These are phyloP conservation scores for Pyrenochaeta sp. DNA, from an alignment of 2,329 filamentous ascomycete species.

Conservation along the genomic window DNA sequence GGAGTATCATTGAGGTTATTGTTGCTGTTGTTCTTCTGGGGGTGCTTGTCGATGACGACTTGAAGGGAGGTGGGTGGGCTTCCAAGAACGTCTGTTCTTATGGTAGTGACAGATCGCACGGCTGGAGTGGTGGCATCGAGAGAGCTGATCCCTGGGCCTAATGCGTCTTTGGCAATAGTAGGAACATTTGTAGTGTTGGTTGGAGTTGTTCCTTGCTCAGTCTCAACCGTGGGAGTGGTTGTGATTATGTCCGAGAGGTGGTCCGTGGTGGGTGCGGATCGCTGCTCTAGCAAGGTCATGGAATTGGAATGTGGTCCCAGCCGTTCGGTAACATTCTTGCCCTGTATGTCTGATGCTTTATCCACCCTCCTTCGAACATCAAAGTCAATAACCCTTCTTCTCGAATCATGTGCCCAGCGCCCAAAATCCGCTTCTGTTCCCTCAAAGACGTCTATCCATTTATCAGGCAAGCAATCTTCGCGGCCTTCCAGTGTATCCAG, in stretches of 20 bases:
- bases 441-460: slow-evolving; percentile 90
- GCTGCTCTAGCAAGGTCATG: slow-evolving; percentile 1
- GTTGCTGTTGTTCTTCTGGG: not conserved
- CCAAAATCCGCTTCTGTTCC: slow-evolving; percentile 78
- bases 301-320: slow-evolving; percentile 18
- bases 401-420: slow-evolving; percentile 81
- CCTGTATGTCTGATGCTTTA: slow-evolving; percentile 5
- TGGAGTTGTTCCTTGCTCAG: not conserved
- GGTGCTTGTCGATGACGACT: not conserved
- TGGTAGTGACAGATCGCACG: not conserved
- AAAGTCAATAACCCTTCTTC: slow-evolving; percentile 74
- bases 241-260: not conserved
- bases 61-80: not conserved
- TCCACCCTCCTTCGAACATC: slow-evolving; percentile 55
- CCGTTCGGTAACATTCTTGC: slow-evolving; percentile 3
- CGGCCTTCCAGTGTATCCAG: slow-evolving; percentile 86
- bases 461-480: slow-evolving; percentile 82
- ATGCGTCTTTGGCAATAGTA: not conserved
- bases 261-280: not conserved
- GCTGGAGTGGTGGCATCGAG: not conserved
- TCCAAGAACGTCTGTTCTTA: not conserved
- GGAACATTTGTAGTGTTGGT: not conserved
- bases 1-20: too few relatives aligned
- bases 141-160: too few relatives aligned
- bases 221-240: not conserved